A percentile compares a stretch with the other conserved stretches of the same genome.
phyloP scores from a whole-genome alignment of 352 stramenopile species.

The Phytophthora cactorum region DNA sequence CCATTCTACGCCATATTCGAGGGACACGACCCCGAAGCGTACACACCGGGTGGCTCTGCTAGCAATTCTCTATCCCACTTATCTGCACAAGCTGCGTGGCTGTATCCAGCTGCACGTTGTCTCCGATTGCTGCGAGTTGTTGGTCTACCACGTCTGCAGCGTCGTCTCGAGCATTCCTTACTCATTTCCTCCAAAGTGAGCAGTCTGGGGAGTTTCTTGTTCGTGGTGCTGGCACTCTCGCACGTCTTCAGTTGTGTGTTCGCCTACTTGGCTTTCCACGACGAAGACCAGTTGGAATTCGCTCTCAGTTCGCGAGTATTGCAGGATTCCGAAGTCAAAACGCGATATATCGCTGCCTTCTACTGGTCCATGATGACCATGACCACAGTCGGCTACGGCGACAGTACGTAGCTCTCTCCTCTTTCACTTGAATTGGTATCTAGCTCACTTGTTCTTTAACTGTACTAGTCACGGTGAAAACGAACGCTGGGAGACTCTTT shows the following conservation, averaged over 20 bases:
- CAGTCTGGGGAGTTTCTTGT: slow-evolving; percentile 78
- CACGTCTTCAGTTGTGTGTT: slow-evolving; percentile 87
- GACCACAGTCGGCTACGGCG: slow-evolving; percentile 80
- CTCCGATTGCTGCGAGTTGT: slow-evolving; percentile 61
- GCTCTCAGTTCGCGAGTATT: slow-evolving; percentile 50
- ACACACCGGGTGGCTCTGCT: slow-evolving; percentile 10
- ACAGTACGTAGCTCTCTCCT: slow-evolving; percentile 48
- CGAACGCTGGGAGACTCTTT: slow-evolving; percentile 70
- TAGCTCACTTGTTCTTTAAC: background rate
- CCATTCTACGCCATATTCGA: slow-evolving; percentile 73
- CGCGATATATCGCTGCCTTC: slow-evolving; percentile 80
- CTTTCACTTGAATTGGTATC: background rate
- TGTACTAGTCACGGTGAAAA: slow-evolving; percentile 68
- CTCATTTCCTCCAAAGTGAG: slow-evolving; percentile 82
- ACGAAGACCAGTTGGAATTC: slow-evolving; percentile 53
- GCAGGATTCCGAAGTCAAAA: slow-evolving; percentile 56
- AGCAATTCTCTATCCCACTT: slow-evolving; percentile 35
- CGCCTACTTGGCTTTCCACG: slow-evolving; percentile 69
- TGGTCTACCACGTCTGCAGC: slow-evolving; percentile 59
- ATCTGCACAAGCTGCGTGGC: slow-evolving; percentile 23
- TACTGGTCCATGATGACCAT: slow-evolving; percentile 91
- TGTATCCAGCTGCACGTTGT: slow-evolving; percentile 59
- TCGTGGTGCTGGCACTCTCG: slow-evolving; percentile 73
- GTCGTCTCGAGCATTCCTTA: slow-evolving; percentile 72
- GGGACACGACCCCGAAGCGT: slow-evolving; percentile 28